Evolutionary conservation across 1,284 basidiomycete genomes (phyloP), one percentile per base, ranked within the genome.

Genomic region (Pyrrhoderma lamaoense): DNA sequence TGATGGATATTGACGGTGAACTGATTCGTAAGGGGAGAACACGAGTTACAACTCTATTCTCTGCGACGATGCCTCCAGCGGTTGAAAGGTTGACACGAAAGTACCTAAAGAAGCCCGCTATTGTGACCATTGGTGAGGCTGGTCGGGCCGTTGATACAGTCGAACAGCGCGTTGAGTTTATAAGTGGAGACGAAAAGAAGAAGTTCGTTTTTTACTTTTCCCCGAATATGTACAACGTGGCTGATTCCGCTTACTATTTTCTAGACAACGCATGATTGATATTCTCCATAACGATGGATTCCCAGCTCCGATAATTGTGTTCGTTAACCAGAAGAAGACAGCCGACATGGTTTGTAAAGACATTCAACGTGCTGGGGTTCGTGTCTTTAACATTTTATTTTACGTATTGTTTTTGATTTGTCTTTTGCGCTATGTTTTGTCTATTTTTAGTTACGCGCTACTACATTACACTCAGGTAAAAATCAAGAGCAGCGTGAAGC

Each of bases 251-350:
- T 55, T 36, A 9, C 19, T 16, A 47, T 45, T 42, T 54, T 18
- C 4, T 61, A 93, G 89, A 64, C 79, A 84, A 57, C 79, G 85
- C 34, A 69, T 99, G 62, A 68, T 95, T 61, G 91, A 97, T 60
- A 90, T 98, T 60, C 82, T 99, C 64, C 90, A 93, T 70, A 85
- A 80, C 55, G 84, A 82, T 37, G 74, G 79, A 50, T 91, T 86
- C 67, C 69, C 82, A 22, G 82, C 95, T 22, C 96, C 96, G 1
- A 98, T 99, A 62, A 99, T 99, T 59, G 89, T 95, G 11, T 99
- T 99, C 70, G 93, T 97, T 73, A 99, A 98, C 69, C 94, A 98
- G 69, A 99, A 98, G 76, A 95, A 95, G 75, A 94, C 91, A 4
- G 95, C 94, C 42, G 95, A 99, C 64, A 87, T 91, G 81, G 89